Percentiles rank a stretch among this genome's conserved stretches.
phyloP scores from a whole-genome alignment of 1,284 basidiomycete genomes.

The Ustilago cynodontis region DNA sequence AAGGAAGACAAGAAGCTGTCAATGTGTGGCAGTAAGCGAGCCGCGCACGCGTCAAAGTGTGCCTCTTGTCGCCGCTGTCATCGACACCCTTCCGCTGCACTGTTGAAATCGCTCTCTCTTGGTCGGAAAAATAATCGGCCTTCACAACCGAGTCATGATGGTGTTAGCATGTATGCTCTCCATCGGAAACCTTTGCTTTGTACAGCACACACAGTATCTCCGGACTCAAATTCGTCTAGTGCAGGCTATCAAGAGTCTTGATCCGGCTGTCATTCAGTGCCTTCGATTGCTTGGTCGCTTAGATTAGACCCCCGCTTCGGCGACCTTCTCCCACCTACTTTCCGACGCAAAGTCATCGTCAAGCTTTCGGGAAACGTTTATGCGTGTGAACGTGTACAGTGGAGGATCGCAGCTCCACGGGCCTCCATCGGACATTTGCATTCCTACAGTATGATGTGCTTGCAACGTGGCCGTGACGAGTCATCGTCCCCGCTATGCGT shows the following conservation, averaged over 20 bases:
- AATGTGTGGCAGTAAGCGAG: not conserved
- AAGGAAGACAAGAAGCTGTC: no score
- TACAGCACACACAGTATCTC: not conserved
- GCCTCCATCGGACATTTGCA: not conserved
- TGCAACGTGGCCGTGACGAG: not conserved
- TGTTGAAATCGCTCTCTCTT: not conserved
- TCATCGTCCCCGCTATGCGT: not conserved
- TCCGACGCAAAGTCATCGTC: not conserved
- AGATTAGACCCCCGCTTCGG: not conserved
- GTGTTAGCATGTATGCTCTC: no score
- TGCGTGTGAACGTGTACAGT: not conserved
- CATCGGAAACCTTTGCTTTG: not conserved
- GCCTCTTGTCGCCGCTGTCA: not conserved
- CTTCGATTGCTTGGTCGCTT: not conserved
- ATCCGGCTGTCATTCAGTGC: constrained; percentile 1
- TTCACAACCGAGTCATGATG: not conserved
- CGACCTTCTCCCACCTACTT: not conserved
- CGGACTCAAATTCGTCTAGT: not conserved
- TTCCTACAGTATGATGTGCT: not conserved
- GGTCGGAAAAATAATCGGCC: not conserved
- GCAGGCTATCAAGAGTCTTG: not conserved
- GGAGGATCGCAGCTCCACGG: not conserved
- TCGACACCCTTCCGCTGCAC: no score
- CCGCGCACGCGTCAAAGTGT: not conserved
- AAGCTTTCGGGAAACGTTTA: not conserved